Conservation (phyloP, 805 yeast species). For the Teunomyces cretensis region DNA sequence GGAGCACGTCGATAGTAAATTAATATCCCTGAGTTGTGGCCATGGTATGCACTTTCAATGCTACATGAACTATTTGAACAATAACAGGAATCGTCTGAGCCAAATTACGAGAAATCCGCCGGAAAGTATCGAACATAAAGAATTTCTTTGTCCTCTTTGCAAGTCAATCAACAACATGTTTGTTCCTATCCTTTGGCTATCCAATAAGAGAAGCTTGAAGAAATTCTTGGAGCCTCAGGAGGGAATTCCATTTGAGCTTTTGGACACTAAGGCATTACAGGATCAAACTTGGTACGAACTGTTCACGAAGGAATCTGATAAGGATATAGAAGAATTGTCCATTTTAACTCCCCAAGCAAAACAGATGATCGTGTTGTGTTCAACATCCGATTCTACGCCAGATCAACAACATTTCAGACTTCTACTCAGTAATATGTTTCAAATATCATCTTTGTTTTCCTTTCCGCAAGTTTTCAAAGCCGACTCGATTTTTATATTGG, state of each 20-base stretch:
- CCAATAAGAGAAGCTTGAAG: slow-evolving; percentile 39
- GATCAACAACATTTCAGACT: slow-evolving; percentile 26
- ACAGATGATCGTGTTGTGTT: slow-evolving; percentile 26
- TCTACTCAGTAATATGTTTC: slow-evolving; percentile 35
- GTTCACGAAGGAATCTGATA: slow-evolving; percentile 19
- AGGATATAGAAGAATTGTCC: slow-evolving; percentile 23
- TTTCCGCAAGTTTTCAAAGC: slow-evolving; percentile 40
- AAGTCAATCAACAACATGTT: slow-evolving; percentile 82
- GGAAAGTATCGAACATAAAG: slow-evolving; percentile 66
- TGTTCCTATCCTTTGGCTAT: slow-evolving; percentile 68
- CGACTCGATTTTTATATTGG: slow-evolving; percentile 39
- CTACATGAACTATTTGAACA: slow-evolving; percentile 59
- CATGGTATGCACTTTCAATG: slow-evolving; percentile 91
- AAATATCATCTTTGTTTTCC: slow-evolving; percentile 31
- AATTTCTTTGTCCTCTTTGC: slow-evolving; percentile 88
- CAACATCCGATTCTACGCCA: slow-evolving; percentile 12
- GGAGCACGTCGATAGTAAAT: slow-evolving; percentile 38
- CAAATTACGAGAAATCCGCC: slow-evolving; percentile 84
- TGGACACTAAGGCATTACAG: slow-evolving; percentile 13
- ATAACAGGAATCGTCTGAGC: slow-evolving; percentile 54
- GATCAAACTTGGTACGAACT: slow-evolving; percentile 24
- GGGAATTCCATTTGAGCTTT: slow-evolving; percentile 14
- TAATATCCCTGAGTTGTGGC: slow-evolving; percentile 77
- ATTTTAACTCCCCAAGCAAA: slow-evolving; percentile 25
- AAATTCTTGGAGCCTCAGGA: slow-evolving; percentile 17